Evolutionary conservation across 306 rosid genomes (phyloP), one percentile per base, ranked within the genome.

Genomic region (Gastrolobium villosum): DNA sequence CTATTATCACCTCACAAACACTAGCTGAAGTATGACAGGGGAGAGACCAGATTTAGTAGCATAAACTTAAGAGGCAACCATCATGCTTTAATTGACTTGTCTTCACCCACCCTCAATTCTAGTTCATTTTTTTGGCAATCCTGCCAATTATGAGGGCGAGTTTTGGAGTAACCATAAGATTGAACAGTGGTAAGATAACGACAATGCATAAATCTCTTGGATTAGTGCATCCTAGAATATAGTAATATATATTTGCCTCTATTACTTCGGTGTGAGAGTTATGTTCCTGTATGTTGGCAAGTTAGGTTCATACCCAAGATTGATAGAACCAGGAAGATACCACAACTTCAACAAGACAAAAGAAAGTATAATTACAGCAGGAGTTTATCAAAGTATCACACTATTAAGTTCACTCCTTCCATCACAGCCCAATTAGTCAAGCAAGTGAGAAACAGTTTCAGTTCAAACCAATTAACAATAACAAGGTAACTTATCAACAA

Each of bases 391-490:
- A 72, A 71, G 65, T 41, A 53, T 52, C 62, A 34, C 73, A 49
- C 30, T 30, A 45, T 55, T 35, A 48, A 36, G 72, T 63, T 75
- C 53, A 67, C 59, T 43, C 79, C 76, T 70, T 57, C 13, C 3
- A 50, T 59, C 56, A 72, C 84, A 70, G 14, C 50, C 35, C 84
- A 81, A 79, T 75, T 37, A 45, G 44, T 10, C 52, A 35, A 70
- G 55, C 63, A 72, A 70, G 74, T 39, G 57, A 64, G 55, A 66
- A 74, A 75, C 53, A 62, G 3, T 75, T 83, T 56, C 26, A 68
- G 73, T 64, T 80, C 39, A 11, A 50, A n/a, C 35, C 65, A 55
- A 2, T 8, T 10, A 15, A 28, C 72, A 44, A 53, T 37, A 34
- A 43, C 4, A 57, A 54, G 32, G 44, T 39, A 69, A 36, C 76